Evolutionary conservation across 192 early-diverging fungal species (phyloP).

Genomic region (Podila verticillata): DNA sequence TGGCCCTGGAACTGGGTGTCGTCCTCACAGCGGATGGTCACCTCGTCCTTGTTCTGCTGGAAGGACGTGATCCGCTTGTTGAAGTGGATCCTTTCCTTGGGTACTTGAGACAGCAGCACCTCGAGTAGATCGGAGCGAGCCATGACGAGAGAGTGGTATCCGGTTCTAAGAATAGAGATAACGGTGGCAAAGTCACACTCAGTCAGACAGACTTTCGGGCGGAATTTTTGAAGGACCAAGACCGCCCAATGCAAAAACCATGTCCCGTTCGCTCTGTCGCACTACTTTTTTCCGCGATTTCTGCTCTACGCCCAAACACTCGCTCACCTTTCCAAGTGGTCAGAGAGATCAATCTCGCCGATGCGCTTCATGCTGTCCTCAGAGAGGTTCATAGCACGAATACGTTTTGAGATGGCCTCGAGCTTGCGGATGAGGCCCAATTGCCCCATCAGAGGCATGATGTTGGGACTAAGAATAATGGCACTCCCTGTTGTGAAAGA

Average conservation of each 20-base stretch:
- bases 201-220: not conserved
- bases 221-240: not conserved
- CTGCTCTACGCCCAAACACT: not conserved
- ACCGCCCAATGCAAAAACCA: not conserved
- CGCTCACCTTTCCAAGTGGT: constrained; percentile 13
- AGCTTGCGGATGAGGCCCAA: constrained; percentile 18
- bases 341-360: constrained; percentile 31
- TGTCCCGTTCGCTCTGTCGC: not conserved
- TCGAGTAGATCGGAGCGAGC: constrained; percentile 13
- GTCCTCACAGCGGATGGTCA: constrained; percentile 28
- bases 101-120: constrained; percentile 14
- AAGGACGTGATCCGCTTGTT: constrained; percentile 22
- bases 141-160: constrained; percentile 13
- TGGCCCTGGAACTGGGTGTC: constrained; percentile 10
- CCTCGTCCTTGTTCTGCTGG: constrained; percentile 15
- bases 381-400: constrained; percentile 25
- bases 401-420: constrained; percentile 10
- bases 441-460: constrained; percentile 33
- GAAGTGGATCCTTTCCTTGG: constrained; percentile 16
- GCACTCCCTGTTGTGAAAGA: constrained; percentile 12
- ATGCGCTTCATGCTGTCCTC: constrained; percentile 27
- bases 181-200: not conserved
- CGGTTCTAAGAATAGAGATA: constrained; percentile 7
- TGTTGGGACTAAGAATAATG: constrained; percentile 17
- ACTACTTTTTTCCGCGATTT: not conserved